A percentile compares a stretch with the other conserved stretches of the same genome.
Evolutionary conservation across 2,329 filamentous ascomycete species (phyloP).

Genomic region (Aspergillus tubingensis): DNA sequence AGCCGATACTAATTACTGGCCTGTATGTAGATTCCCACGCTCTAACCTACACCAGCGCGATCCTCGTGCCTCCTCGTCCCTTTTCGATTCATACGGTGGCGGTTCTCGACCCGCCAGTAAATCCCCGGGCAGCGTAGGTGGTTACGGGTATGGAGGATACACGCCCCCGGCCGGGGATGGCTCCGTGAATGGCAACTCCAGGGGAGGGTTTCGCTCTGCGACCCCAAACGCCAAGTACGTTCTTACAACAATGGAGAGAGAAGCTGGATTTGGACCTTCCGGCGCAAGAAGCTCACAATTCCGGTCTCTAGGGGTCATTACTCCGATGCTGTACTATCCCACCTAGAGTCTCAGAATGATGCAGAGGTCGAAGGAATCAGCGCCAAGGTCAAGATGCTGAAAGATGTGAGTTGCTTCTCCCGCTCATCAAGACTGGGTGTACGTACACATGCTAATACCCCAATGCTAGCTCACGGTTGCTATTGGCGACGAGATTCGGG

Average conservation of each 20-base stretch:
- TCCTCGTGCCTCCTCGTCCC: conserved; percentile 69
- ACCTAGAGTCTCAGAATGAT: conserved; percentile 95
- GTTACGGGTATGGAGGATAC: conserved; percentile 48
- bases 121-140: conserved; percentile 53
- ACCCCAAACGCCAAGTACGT: conserved; percentile 70
- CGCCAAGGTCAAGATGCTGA: conserved; percentile 84
- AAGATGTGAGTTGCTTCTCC: conserved; percentile 65
- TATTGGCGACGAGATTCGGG: conserved; percentile 93
- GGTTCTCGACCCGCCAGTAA: conserved; percentile 46
- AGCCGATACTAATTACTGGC: neutral
- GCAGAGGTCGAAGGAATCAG: conserved; percentile 85
- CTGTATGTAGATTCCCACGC: conserved; percentile 60
- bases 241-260: neutral
- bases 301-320: conserved; percentile 72
- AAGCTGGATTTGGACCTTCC: neutral
- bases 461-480: conserved; percentile 74
- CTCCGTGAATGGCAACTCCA: conserved; percentile 28
- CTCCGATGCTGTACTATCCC: conserved; percentile 84
- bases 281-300: neutral
- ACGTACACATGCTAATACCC: conserved; percentile 2
- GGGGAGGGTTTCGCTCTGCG: conserved; percentile 55
- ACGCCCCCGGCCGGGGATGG: conserved; percentile 27
- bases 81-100: conserved; percentile 73
- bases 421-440: neutral
- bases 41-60: conserved; percentile 68